These are phyloP conservation scores for Penicillium sp. DNA, from an alignment of 2,329 filamentous ascomycete species.

Conservation along the genomic window DNA sequence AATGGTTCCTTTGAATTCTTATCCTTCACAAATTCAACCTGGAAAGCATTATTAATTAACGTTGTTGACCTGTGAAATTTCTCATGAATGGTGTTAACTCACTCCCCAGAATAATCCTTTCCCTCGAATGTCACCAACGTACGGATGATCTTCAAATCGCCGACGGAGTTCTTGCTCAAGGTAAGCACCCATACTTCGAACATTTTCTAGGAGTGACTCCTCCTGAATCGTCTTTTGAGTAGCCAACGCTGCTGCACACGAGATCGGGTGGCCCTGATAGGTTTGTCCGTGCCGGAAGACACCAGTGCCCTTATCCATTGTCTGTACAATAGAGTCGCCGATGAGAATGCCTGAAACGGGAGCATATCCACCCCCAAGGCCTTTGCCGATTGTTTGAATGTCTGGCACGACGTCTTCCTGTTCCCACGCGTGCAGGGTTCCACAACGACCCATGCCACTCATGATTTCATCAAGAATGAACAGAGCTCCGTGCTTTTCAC, in stretches of 20 bases:
- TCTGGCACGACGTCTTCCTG: conserved; percentile 63
- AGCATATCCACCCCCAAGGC: conserved; percentile 60
- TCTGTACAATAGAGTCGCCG: conserved; percentile 53
- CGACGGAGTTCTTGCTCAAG: conserved; percentile 49
- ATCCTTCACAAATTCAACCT: conserved; percentile 63
- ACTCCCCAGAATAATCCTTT: conserved; percentile 64
- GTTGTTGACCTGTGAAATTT: not conserved
- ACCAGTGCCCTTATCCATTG: conserved; percentile 51
- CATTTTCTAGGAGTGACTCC: conserved; percentile 63
- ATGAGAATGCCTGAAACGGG: conserved; percentile 61
- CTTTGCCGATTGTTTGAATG: conserved; percentile 64
- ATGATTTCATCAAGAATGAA: conserved; percentile 82
- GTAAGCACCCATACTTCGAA: conserved; percentile 56
- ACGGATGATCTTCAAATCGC: conserved; percentile 48
- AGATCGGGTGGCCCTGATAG: conserved; percentile 64
- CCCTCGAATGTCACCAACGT: conserved; percentile 64
- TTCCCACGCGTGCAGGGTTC: conserved; percentile 63
- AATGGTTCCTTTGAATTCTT: conserved; percentile 61
- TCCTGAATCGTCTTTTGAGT: conserved; percentile 64
- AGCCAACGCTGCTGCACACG: conserved; percentile 63
- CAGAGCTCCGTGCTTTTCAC: conserved; percentile 71
- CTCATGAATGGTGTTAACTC: conserved; percentile 32
- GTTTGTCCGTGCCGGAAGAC: conserved; percentile 64
- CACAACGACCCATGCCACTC: conserved; percentile 65
- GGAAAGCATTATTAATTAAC: not conserved